Base-by-base conservation (phyloP, 352 stramenopile species). In the Globisporangium carolinianum region DNA sequence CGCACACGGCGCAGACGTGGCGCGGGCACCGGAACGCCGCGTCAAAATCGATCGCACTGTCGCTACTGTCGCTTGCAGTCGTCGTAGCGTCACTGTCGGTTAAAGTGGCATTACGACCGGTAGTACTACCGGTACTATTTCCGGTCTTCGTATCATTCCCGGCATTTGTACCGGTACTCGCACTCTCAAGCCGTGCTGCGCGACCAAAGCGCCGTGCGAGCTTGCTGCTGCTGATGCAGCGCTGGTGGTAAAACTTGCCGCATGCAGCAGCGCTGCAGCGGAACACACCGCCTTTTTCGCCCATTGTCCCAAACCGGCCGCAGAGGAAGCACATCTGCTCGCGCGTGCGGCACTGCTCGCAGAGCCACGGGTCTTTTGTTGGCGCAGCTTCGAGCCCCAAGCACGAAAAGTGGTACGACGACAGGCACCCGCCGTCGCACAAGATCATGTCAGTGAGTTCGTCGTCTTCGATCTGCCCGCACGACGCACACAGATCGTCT, bases 341-440 rank as follows among this genome's bases (percentile, higher is more conserved):
- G 60, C 89, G 85, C 47, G 79, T 85, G 47, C 69, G 71, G 71
- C 94, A 98, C 62, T 97, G 89, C 47, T 93, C 79, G 55, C 94
- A 98, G 5, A 96, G 67, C 90, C 91, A 98, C 36, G 80, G 49
- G 52, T 93, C 73, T 17, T 85, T 80, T 1, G 94, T 73, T 2
- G 83, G 79, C 18, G 75, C 71, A 1, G 68, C 60, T 2, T 87
- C 73, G 9, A 98, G 71, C 18, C 90, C 90, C 18, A 96, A 72
- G 68, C 94, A 98, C 32, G 80, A 87, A 32, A 94, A 88, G 65
- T 98, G 94, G 75, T 97, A 98, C 50, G 89, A 87, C 51, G 91
- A 93, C 37, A 91, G 64, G 60, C 94, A 98, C 2, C 75, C 70
- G n/a, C 91, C 92, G 67, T 98, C 91, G 55, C 94, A 98, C 51